Conservation (phyloP, 495 filamentous ascomycete genomes). For the Filosporella fistucella region DNA sequence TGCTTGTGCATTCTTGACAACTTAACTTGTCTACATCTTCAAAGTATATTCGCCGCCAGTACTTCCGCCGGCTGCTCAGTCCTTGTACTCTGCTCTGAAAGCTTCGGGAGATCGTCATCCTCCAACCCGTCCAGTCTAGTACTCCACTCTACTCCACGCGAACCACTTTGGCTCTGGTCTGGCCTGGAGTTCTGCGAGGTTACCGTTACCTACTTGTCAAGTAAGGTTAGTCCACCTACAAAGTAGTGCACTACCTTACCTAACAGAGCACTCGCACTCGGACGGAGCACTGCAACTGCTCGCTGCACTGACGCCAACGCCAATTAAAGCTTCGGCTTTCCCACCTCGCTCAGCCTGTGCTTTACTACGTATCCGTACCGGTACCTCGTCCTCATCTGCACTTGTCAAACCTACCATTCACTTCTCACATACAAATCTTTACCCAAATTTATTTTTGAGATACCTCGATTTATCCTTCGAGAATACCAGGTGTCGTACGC, state of each 20-base stretch:
- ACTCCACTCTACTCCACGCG: neutral
- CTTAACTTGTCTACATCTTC: no score
- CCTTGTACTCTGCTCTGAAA: no score
- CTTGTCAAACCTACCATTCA: neutral
- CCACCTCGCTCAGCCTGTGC: neutral
- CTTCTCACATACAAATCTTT: no score
- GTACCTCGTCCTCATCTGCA: neutral
- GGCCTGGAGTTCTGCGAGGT: neutral
- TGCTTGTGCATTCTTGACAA: no score
- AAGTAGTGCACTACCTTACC: neutral
- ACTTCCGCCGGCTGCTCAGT: no score
- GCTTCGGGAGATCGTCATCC: neutral
- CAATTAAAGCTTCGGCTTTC: neutral
- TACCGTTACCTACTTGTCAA: neutral
- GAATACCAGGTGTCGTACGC: no score
- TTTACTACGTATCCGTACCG: neutral
- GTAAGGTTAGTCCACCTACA: neutral
- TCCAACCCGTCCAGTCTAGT: no score
- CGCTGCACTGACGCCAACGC: neutral
- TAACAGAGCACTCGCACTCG: neutral
- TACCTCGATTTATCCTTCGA: no score
- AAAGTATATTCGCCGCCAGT: no score
- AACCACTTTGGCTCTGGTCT: neutral
- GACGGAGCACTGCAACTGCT: neutral
- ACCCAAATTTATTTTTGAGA: no score